Base-by-base conservation (phyloP, 2,329 filamentous ascomycete genomes). In the Stylonectria norvegica region DNA sequence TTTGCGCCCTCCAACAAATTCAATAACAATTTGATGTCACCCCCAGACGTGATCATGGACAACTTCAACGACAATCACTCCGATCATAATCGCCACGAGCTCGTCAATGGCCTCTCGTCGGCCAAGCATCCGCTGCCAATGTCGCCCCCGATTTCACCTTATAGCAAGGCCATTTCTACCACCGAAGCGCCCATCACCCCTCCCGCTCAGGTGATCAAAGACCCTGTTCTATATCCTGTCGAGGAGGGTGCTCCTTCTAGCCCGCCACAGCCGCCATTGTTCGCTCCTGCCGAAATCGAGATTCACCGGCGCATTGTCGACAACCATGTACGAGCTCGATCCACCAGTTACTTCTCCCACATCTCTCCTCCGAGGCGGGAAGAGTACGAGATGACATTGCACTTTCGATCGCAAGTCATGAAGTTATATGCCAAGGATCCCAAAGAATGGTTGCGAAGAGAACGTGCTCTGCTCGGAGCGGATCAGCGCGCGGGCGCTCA, bases 1-100 rank as follows among this genome's bases (percentile, higher is more conserved):
- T 47, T 45, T 16, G 51, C 54, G 23, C 40, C 49, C 16, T 20
- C 50, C 4, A 73, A 68, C 56, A 75, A 72, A 49, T 53, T 72
- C 38, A 67, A 73, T 49, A 72, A 60, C 64, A 80, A 67, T 45
- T 65, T 83, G 42, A 80, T 83, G 72, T 83, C 79, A 16, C 79
- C 79, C 20, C 79, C 79, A 16, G 78, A 81, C 25, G 66, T 67
- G n/a, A 58, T 69, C 22, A 70, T 68, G 34, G 78, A 82, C 48
- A 77, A 62, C 52, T 82, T 81, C 58, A 61, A 53, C 9, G 15
- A 30, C 32, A 34, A 40, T 11, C 38, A 49, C 15, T 40, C 39
- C 32, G 40, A 50, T 16, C 48, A 43, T 56, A 37, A 57, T 29
- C 42, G 19, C 45, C 33, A 34, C 35, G 42, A 42, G 30, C n/a